Evolutionary conservation across 169 alveolate species (phyloP).

Genomic region (Cryptosporidium tyzzeri): DNA sequence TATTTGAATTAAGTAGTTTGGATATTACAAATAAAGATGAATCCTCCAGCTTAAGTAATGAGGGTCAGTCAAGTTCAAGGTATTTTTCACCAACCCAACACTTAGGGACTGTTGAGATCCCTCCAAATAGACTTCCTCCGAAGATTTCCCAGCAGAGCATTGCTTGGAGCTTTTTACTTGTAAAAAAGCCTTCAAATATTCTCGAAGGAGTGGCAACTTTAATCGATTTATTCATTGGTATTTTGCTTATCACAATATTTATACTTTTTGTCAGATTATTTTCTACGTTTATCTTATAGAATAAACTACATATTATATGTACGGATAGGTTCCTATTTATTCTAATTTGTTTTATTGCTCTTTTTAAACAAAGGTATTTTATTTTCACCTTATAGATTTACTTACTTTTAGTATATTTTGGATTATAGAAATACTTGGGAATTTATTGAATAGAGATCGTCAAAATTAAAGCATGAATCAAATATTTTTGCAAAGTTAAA

Average conservation of each 20-base stretch:
- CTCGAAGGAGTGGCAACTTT: slow-evolving; percentile 29
- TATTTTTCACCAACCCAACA: not conserved
- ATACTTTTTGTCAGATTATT: not conserved
- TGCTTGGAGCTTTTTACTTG: slow-evolving; percentile 48
- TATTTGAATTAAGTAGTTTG: not conserved
- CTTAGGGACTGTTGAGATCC: not conserved
- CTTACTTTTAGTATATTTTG: not conserved
- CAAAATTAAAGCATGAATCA: not conserved
- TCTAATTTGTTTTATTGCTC: not conserved
- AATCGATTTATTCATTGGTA: slow-evolving; percentile 14
- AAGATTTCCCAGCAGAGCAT: slow-evolving; percentile 38
- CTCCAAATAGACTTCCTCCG: slow-evolving; percentile 57
- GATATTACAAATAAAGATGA: not conserved
- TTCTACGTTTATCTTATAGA: slow-evolving; percentile 19
- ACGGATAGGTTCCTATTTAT: not conserved
- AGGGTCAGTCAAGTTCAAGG: not conserved
- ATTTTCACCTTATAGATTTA: not conserved
- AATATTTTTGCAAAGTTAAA: no score
- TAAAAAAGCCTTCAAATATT: slow-evolving; percentile 46
- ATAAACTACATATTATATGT: not conserved
- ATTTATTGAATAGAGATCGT: no score
- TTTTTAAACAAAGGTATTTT: not conserved
- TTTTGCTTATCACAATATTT: slow-evolving; percentile 24
- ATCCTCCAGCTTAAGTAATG: not conserved
- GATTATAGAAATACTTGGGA: no score